These are phyloP conservation scores for Santalum album DNA, from an alignment of 164 flowering plant genomes.

Conservation along the genomic window DNA sequence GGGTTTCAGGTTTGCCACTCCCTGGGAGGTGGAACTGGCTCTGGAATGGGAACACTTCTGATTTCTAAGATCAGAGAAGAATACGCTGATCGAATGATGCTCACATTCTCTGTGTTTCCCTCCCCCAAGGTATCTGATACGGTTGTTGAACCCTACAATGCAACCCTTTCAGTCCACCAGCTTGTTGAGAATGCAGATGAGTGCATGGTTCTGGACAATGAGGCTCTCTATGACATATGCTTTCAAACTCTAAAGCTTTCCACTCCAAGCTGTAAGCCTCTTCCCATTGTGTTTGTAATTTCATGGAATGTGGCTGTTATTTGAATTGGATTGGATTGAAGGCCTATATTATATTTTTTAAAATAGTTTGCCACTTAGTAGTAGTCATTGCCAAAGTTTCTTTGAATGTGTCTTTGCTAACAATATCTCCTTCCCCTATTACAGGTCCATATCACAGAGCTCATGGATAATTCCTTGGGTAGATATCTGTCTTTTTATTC, in stretches of 20 bases:
- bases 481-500: too few relatives aligned
- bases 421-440: too few relatives aligned
- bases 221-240: constrained; percentile 42
- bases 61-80: constrained; percentile 41
- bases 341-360: too few relatives aligned
- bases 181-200: constrained; percentile 45
- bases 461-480: too few relatives aligned
- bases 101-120: constrained; percentile 39
- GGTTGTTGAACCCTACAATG: constrained; percentile 43
- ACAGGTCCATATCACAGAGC: too few relatives aligned
- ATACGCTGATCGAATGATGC: constrained; percentile 44
- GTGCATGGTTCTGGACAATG: constrained; percentile 44
- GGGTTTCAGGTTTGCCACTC: constrained; percentile 47
- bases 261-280: constrained; percentile 36
- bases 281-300: not conserved
- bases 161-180: constrained; percentile 43
- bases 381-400: too few relatives aligned
- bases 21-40: constrained; percentile 47
- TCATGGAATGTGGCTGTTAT: not conserved
- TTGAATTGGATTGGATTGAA: not conserved
- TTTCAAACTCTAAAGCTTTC: constrained; percentile 43
- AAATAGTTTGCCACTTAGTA: too few relatives aligned
- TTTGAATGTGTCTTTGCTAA: too few relatives aligned
- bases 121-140: constrained; percentile 43
- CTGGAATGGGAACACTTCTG: constrained; percentile 42